Conservation (phyloP, 345 rosid genomes). For the Populus tremula region DNA sequence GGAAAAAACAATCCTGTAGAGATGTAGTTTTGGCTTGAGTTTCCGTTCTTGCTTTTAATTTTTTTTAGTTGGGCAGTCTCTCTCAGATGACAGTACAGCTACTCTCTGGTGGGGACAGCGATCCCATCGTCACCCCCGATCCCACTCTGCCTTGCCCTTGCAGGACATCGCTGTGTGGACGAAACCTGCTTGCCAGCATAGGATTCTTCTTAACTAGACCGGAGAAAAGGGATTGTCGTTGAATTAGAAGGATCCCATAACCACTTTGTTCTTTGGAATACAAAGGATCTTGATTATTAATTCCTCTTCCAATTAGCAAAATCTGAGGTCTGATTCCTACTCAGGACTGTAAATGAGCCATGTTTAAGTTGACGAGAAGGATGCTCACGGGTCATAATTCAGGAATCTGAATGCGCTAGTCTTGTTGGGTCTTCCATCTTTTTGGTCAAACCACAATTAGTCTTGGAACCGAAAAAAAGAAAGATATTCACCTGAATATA, state of each 20-base stretch:
- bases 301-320: too few species aligned
- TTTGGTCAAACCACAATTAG: too few species aligned
- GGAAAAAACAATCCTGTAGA: background rate
- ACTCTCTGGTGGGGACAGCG: conserved; percentile 5
- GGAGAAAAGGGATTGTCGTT: background rate
- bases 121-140: conserved; percentile 3
- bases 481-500: too few species aligned
- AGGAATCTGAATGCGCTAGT: too few species aligned
- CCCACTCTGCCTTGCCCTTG: conserved; percentile 28
- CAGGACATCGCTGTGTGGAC: background rate
- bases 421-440: too few species aligned
- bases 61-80: background rate
- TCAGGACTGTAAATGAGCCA: too few species aligned
- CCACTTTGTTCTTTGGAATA: background rate
- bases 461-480: too few species aligned
- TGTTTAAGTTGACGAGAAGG: too few species aligned
- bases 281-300: background rate
- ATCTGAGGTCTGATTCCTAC: too few species aligned
- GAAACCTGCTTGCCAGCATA: conserved; percentile 12
- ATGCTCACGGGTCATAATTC: too few species aligned
- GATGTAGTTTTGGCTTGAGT: background rate
- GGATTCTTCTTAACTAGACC: conserved; percentile 5
- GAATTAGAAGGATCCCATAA: background rate
- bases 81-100: background rate
- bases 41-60: too few species aligned